Base-by-base conservation (phyloP, 257 asterid genomes). In the Solanum microdontum region DNA sequence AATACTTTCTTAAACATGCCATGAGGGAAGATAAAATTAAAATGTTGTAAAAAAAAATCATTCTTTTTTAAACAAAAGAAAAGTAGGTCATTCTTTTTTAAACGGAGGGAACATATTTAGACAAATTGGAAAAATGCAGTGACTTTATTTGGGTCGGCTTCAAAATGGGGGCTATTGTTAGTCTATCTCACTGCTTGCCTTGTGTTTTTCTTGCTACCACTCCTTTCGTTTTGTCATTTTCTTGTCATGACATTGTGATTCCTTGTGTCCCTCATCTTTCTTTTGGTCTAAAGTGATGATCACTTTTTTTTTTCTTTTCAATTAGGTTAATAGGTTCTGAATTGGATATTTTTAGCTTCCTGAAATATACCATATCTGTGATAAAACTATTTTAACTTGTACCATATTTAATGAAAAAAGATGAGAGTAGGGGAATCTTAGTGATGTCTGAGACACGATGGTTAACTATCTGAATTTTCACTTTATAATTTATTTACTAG, bases 31-130 rank as follows among this genome's bases (percentile, higher is more conserved):
- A 51, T 51, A 15, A 51, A 48, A 37, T 48, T 48, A 6, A 48
- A 14, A 15, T 48, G 0, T 14, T 48, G 1, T 0, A 0, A 13
- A 45, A 14, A 11, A 4, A 4, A 1, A 1, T 13, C 19, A 0
- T 43, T 43, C 0, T 11, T 4, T 12, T 11, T 43, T 3, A 1
- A 43, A 11, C 5, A 11, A 43, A 43, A 12, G 13, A 4, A 12
- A 45, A 12, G 0, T 45, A 11, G 1, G 2, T 45, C 13, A 12
- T 48, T 48, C n/a, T 14, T 48, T 51, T 51, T 51, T 13, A 45
- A 12, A 15, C 23, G 3, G 8, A 14, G 0, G 0, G 0, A 51
- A 1, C 0, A 32, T 70, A 30, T 70, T 8, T 8, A 72, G 80
- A 72, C 43, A 70, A 69, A 32, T 24, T 30, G 39, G 3, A 33